A percentile compares a stretch with the other conserved stretches of the same genome.
phyloP scores from a whole-genome alignment of 306 rosid genomes.

The Quercus parvula region DNA sequence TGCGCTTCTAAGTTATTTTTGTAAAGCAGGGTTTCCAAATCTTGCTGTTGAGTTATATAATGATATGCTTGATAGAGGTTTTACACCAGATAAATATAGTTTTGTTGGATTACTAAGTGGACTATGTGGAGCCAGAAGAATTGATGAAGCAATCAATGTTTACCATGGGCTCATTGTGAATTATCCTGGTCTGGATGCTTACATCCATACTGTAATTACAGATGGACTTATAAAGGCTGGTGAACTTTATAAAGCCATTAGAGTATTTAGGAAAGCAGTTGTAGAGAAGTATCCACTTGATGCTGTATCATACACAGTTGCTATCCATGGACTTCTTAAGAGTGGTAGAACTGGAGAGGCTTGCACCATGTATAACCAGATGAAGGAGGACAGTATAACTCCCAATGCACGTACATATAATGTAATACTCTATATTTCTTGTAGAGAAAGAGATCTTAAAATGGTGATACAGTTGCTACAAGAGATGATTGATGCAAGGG shows the following conservation, averaged over 20 bases:
- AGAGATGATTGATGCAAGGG: constrained; percentile 59
- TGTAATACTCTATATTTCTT: constrained; percentile 38
- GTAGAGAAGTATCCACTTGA: constrained; percentile 38
- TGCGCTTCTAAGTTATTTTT: constrained; percentile 44
- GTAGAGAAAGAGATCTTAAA: constrained; percentile 34
- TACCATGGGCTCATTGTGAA: constrained; percentile 42
- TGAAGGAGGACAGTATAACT: constrained; percentile 51
- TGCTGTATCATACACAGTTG: constrained; percentile 42
- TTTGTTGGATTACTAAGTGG: constrained; percentile 53
- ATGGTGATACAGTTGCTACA: constrained; percentile 38
- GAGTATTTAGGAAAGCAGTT: constrained; percentile 34
- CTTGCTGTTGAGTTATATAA: constrained; percentile 40
- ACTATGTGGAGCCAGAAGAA: constrained; percentile 48
- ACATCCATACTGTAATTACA: constrained; percentile 46
- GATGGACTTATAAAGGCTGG: constrained; percentile 50
- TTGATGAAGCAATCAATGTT: constrained; percentile 47
- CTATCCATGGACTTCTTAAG: constrained; percentile 49
- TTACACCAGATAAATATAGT: constrained; percentile 56
- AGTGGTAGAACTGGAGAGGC: constrained; percentile 57
- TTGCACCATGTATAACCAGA: constrained; percentile 30
- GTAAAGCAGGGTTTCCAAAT: constrained; percentile 42
- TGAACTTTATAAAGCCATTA: constrained; percentile 37
- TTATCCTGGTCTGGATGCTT: constrained; percentile 44
- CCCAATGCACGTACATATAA: constrained; percentile 45
- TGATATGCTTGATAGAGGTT: constrained; percentile 45